Conservation (phyloP, 768 basidiomycete species). For the Erythrobasidium yunnanense region DNA sequence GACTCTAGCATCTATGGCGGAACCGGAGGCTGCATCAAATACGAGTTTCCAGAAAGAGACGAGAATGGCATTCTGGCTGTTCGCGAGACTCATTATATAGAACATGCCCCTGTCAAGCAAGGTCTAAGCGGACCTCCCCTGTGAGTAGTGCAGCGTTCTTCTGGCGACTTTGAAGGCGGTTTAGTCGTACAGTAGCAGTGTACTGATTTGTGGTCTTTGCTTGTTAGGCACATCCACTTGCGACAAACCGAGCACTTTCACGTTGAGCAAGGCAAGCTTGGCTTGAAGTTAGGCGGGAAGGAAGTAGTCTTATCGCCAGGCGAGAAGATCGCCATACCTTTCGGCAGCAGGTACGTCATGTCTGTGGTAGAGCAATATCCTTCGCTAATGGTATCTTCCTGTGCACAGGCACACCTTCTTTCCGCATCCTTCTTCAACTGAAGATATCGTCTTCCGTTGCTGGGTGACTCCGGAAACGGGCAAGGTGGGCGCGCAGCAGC, state of each 20-base stretch:
- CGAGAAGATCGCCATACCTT: too few species aligned
- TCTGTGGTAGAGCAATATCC: too few species aligned
- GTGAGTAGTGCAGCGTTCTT: neutral
- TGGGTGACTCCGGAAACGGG: slow-evolving; percentile 14
- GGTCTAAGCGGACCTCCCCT: slow-evolving; percentile 11
- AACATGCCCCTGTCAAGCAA: neutral
- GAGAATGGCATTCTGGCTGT: neutral
- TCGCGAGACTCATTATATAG: slow-evolving; percentile 14
- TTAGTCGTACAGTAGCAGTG: neutral
- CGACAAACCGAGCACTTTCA: slow-evolving; percentile 12
- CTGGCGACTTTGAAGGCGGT: neutral
- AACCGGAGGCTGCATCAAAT: neutral
- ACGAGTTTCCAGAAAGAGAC: neutral
- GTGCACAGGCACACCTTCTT: slow-evolving; percentile 16
- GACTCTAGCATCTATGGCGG: neutral
- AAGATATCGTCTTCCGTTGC: slow-evolving; percentile 2
- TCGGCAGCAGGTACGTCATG: too few species aligned
- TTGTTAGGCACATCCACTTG: slow-evolving; percentile 17
- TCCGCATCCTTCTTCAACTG: neutral
- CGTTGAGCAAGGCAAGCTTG: slow-evolving; percentile 18
- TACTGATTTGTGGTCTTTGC: neutral
- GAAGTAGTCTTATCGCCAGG: too few species aligned
- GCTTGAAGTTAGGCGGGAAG: neutral
- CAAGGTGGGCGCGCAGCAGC: neutral
- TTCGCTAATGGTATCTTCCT: neutral